Conservation (phyloP, 2,329 filamentous ascomycete species). For the Colletotrichum viniferum region DNA sequence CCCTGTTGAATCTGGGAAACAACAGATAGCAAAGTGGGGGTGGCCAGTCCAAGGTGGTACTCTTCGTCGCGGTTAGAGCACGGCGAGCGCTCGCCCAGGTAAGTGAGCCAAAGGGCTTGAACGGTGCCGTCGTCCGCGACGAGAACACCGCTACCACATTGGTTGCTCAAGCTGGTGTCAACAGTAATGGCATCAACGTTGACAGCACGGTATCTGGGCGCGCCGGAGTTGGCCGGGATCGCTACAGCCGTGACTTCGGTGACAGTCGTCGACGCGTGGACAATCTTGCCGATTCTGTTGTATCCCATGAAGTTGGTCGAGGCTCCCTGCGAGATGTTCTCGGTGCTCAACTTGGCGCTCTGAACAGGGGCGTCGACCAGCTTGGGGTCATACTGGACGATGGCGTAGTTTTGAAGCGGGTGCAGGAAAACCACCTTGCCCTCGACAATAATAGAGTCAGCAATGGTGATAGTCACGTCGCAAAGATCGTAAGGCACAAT, state of each 20-base stretch:
- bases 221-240: conserved; percentile 90
- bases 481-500: conserved; percentile 96
- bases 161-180: conserved; percentile 87
- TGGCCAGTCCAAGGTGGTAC: conserved; percentile 92
- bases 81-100: conserved; percentile 85
- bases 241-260: conserved; percentile 97
- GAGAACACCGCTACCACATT: conserved; percentile 93
- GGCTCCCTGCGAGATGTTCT: conserved; percentile 88
- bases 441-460: conserved; percentile 92
- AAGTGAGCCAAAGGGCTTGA: conserved; percentile 95
- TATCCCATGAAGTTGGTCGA: conserved; percentile 98
- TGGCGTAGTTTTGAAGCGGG: conserved; percentile 94
- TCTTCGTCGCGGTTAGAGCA: conserved; percentile 88
- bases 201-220: conserved; percentile 90
- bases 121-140: conserved; percentile 90
- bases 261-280: conserved; percentile 91
- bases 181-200: conserved; percentile 98
- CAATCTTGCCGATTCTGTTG: conserved; percentile 92
- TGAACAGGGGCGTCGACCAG: conserved; percentile 94
- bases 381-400: conserved; percentile 91
- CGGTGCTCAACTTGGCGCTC: conserved; percentile 81
- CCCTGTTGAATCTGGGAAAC: conserved; percentile 84
- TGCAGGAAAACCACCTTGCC: conserved; percentile 96
- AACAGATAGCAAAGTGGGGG: conserved; percentile 88
- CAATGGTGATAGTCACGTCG: conserved; percentile 94